Conservation (phyloP, 2,329 filamentous ascomycete species). For the Fusarium redolens region DNA sequence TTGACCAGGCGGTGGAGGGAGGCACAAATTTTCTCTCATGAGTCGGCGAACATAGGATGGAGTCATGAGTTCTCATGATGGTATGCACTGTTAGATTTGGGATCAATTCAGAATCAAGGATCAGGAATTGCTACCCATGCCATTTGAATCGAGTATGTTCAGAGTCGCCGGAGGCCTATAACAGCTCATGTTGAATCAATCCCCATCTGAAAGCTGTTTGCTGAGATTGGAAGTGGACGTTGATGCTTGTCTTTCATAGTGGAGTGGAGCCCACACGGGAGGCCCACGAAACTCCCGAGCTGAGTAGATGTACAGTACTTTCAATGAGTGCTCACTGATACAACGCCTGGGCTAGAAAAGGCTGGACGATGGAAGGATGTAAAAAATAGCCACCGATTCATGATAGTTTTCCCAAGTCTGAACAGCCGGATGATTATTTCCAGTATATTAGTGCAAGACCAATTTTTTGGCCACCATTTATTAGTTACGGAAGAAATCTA, state of each 20-base stretch:
- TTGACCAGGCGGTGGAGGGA: constrained; percentile 38
- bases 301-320: constrained; percentile 25
- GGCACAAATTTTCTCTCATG: constrained; percentile 37
- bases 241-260: constrained; percentile 27
- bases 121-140: background rate
- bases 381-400: constrained; percentile 1
- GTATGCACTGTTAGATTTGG: background rate
- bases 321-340: background rate
- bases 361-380: background rate
- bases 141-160: background rate
- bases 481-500: background rate
- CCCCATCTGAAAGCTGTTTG: constrained; percentile 21
- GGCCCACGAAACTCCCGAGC: constrained; percentile 29
- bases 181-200: constrained; percentile 1
- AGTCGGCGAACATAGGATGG: background rate
- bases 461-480: constrained; percentile 4
- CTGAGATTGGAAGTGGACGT: constrained; percentile 34
- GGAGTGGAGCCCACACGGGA: constrained; percentile 21
- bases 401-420: background rate
- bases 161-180: background rate
- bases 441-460: background rate
- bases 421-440: constrained; percentile 5
- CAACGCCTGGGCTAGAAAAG: background rate
- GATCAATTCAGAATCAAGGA: background rate
- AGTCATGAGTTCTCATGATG: constrained; percentile 24